Evolutionary conservation across 2,329 filamentous ascomycete genomes (phyloP).

Genomic region (Cadophora gregata): DNA sequence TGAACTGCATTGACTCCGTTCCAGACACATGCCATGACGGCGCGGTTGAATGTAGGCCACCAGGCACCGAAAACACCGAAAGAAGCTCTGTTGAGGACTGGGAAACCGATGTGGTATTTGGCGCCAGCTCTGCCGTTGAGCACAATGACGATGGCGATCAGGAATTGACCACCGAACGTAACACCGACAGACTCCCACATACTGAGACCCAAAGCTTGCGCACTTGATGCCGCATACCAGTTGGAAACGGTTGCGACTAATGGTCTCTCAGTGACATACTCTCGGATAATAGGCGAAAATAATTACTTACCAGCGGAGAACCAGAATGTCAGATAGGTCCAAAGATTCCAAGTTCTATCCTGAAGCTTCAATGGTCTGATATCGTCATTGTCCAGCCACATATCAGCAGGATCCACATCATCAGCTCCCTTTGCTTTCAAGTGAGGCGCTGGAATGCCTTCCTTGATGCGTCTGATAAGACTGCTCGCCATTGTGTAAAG

Average conservation of each 20-base stretch:
- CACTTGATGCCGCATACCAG: slow-evolving; percentile 49
- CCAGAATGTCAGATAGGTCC: slow-evolving; percentile 52
- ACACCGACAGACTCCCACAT: slow-evolving; percentile 56
- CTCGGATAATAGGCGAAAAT: neutral
- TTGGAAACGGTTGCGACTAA: slow-evolving; percentile 47
- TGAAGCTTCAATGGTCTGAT: slow-evolving; percentile 48
- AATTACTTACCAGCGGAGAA: slow-evolving; percentile 45
- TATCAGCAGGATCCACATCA: slow-evolving; percentile 40
- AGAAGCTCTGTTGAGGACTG: slow-evolving; percentile 49
- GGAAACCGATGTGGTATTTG: slow-evolving; percentile 51
- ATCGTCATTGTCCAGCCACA: slow-evolving; percentile 50
- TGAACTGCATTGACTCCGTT: slow-evolving; percentile 49
- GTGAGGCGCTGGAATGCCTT: slow-evolving; percentile 33
- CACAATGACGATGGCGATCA: slow-evolving; percentile 50
- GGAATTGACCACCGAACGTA: slow-evolving; percentile 49
- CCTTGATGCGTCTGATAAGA: slow-evolving; percentile 29
- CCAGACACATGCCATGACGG: slow-evolving; percentile 54
- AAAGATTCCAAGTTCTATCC: slow-evolving; percentile 50
- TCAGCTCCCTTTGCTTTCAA: slow-evolving; percentile 39
- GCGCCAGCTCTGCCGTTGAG: slow-evolving; percentile 52
- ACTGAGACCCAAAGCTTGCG: slow-evolving; percentile 51
- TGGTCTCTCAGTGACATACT: neutral
- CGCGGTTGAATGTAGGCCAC: slow-evolving; percentile 53
- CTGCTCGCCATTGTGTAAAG: slow-evolving; percentile 26
- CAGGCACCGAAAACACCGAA: slow-evolving; percentile 53